Evolutionary conservation across 1,139 yeast species (phyloP).

Genomic region (Kurtzmaniella quercitrusa): DNA sequence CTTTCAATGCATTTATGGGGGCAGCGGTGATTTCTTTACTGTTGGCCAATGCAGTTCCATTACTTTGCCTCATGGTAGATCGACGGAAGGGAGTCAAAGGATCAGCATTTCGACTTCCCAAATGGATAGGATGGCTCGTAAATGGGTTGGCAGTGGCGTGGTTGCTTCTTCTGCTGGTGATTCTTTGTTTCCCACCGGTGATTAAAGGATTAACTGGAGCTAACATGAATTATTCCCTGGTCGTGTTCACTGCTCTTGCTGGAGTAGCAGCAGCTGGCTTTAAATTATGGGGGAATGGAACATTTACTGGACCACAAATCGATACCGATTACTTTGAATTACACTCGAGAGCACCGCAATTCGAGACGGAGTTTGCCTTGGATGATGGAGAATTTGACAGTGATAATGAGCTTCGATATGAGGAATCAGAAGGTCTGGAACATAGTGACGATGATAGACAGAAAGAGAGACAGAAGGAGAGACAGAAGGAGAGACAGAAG

Average conservation of each 20-base stretch:
- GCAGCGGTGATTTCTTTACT: slow-evolving; percentile 79
- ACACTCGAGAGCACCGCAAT: slow-evolving; percentile 10
- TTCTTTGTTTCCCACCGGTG: slow-evolving; percentile 72
- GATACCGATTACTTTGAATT: slow-evolving; percentile 48
- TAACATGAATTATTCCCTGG: slow-evolving; percentile 73
- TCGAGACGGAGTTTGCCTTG: slow-evolving; percentile 4
- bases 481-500: slow-evolving; percentile 6
- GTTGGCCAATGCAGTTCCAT: slow-evolving; percentile 75
- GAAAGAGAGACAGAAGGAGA: neutral
- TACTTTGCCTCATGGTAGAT: slow-evolving; percentile 56
- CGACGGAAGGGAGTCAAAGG: slow-evolving; percentile 63
- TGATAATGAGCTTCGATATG: neutral
- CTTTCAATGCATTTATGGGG: slow-evolving; percentile 82
- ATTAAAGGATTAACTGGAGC: slow-evolving; percentile 53
- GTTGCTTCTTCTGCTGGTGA: slow-evolving; percentile 54
- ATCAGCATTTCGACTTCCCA: slow-evolving; percentile 64
- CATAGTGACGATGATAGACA: slow-evolving; percentile 13
- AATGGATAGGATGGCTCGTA: slow-evolving; percentile 53
- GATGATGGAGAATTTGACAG: slow-evolving; percentile 1
- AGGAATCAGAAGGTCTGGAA: slow-evolving; percentile 7
- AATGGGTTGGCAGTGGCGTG: slow-evolving; percentile 59
- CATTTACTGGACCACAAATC: slow-evolving; percentile 63
- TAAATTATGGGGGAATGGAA: slow-evolving; percentile 53
- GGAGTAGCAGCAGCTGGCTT: slow-evolving; percentile 48
- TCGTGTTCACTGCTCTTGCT: slow-evolving; percentile 51